Percentiles rank a stretch among this genome's conserved stretches.
phyloP scores from a whole-genome alignment of 768 basidiomycete species.

The Stropharia rugosoannulata region DNA sequence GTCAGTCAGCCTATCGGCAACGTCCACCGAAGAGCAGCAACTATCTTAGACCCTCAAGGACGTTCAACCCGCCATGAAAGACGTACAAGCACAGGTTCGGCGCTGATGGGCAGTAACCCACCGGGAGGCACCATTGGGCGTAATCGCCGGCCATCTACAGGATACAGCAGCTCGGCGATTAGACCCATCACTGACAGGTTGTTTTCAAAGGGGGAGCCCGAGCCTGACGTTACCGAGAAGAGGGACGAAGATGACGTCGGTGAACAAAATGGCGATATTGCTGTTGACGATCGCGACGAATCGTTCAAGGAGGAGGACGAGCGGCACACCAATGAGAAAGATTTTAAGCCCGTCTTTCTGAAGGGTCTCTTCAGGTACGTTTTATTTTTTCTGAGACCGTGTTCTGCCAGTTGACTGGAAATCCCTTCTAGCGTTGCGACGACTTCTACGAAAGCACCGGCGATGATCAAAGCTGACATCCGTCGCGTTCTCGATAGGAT shows the following conservation, averaged over 20 bases:
- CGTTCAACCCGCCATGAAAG: constrained; percentile 66
- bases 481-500: constrained; percentile 86
- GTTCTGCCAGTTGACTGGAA: constrained; percentile 1
- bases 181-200: constrained; percentile 41
- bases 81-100: constrained; percentile 75
- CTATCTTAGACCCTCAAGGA: constrained; percentile 69
- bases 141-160: constrained; percentile 70
- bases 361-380: constrained; percentile 92
- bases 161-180: constrained; percentile 40
- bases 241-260: constrained; percentile 37
- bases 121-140: constrained; percentile 63
- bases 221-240: constrained; percentile 44
- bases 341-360: constrained; percentile 92
- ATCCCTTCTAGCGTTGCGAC: constrained; percentile 73
- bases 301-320: constrained; percentile 49
- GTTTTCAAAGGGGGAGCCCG: constrained; percentile 48
- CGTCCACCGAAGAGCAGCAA: constrained; percentile 73
- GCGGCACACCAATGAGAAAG: constrained; percentile 56
- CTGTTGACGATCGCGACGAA: constrained; percentile 37
- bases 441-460: constrained; percentile 86
- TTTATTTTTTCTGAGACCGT: constrained; percentile 4
- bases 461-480: constrained; percentile 82
- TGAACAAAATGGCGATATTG: constrained; percentile 24
- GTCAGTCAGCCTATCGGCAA: constrained; percentile 58
- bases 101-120: constrained; percentile 33